Conservation (phyloP, 192 early-diverging fungal genomes). For the Coemansia sp. region DNA sequence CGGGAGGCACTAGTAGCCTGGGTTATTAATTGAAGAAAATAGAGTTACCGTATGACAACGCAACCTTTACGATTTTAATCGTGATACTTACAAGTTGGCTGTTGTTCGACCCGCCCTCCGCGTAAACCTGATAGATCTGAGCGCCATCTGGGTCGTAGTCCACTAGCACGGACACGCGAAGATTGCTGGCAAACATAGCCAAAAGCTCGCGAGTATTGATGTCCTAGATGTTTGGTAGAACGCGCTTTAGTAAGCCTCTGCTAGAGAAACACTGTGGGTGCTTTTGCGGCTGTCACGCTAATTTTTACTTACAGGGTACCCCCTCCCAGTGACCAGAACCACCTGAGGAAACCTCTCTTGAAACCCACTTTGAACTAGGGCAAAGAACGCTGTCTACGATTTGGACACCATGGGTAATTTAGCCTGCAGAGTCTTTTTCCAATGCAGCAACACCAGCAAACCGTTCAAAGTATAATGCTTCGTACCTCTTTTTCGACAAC, state of each 20-base stretch:
- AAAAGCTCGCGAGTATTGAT: slow-evolving; percentile 40
- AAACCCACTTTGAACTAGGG: slow-evolving; percentile 39
- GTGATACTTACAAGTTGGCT: slow-evolving; percentile 13
- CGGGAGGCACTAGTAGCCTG: neutral
- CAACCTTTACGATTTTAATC: neutral
- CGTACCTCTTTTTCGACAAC: slow-evolving; percentile 47
- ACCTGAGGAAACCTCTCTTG: slow-evolving; percentile 19
- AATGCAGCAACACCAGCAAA: neutral
- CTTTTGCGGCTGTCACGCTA: neutral
- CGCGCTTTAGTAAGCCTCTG: neutral
- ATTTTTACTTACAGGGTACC: slow-evolving; percentile 40
- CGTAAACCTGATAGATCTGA: slow-evolving; percentile 43
- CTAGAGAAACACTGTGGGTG: neutral
- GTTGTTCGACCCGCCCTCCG: slow-evolving; percentile 25
- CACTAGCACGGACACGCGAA: slow-evolving; percentile 24
- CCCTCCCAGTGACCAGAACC: slow-evolving; percentile 35
- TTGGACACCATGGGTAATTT: neutral
- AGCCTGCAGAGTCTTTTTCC: neutral
- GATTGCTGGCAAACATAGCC: neutral
- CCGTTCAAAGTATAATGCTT: neutral
- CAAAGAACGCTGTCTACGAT: slow-evolving; percentile 37
- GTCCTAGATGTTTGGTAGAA: slow-evolving; percentile 20
- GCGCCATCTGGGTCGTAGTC: slow-evolving; percentile 48
- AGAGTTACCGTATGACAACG: neutral
- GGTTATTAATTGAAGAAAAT: neutral